Conservation (phyloP, 768 basidiomycete species). For the Hirschioporus abietinus region DNA sequence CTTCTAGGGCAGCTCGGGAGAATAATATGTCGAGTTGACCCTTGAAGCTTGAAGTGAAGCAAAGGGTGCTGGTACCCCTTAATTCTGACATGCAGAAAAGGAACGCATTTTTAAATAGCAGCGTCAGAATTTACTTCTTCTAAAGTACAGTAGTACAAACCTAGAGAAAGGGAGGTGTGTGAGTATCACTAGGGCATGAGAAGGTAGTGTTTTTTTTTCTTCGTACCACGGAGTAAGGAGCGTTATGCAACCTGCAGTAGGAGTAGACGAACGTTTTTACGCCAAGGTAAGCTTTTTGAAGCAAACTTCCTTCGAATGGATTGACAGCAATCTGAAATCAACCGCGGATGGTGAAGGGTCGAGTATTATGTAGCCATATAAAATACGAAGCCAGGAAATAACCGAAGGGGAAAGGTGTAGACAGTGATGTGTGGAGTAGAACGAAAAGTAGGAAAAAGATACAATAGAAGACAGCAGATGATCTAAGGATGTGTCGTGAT, state of each 20-base stretch:
- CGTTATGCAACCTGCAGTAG: background rate
- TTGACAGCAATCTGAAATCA: background rate
- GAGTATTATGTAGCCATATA: background rate
- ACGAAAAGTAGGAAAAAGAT: constrained; percentile 25
- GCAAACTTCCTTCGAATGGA: background rate
- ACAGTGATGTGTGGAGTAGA: background rate
- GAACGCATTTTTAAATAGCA: background rate
- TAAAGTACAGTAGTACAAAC: background rate
- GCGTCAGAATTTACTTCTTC: background rate
- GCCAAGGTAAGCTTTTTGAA: background rate
- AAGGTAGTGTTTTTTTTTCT: background rate
- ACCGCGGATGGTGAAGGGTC: background rate
- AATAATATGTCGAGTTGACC: background rate
- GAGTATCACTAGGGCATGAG: background rate
- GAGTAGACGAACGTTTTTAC: background rate
- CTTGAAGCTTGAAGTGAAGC: background rate
- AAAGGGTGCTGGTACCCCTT: background rate
- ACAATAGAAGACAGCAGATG: constrained; percentile 25
- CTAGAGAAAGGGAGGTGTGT: background rate
- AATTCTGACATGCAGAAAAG: background rate
- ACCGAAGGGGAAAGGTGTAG: background rate
- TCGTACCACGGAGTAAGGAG: background rate
- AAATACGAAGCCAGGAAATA: background rate
- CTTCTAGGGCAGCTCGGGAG: background rate
- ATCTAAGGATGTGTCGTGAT: constrained; percentile 14